Evolutionary conservation across 2,329 filamentous ascomycete genomes (phyloP), one percentile per base, ranked within the genome.

Genomic region (Colletotrichum neosansevieriae): DNA sequence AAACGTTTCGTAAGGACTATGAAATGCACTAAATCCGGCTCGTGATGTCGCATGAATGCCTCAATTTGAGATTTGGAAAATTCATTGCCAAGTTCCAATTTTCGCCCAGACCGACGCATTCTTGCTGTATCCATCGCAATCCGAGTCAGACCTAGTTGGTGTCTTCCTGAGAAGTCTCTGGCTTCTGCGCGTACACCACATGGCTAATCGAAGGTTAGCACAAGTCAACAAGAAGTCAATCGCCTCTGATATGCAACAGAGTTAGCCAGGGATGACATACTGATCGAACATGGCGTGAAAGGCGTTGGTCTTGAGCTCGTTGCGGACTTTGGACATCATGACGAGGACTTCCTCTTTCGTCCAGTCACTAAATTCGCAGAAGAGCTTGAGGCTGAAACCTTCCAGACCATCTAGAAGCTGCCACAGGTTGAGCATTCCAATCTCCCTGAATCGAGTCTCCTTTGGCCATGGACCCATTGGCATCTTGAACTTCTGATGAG

Each of bases 111-210:
- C 24, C 6, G 24, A 29, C 24, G 24, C 4, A 29, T 6, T 29
- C 24, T 29, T 29, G 24, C 24, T 29, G 24, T 29, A 29, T 29
- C 4, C 24, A 29, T 29, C 24, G 24, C 24, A 29, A 29, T 29
- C 24, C 6, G 24, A 29, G 24, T 29, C 24, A 6, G 24, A 4
- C 24, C 24, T 29, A 29, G 24, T 4, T 29, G 24, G 24, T 29
- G 6, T 29, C 5, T 29, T 6, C 24, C 24, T 29, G 3, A 6
- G 24, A 6, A 1, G 21, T 9, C 19, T 50, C 47, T 15, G 47
- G 47, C 47, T 50, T 50, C 5, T 50, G 47, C n/a, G 47, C 47
- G 47, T 24, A 50, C 12, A 50, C 47, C n/a, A 50, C 47, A 15
- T 50, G 47, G 10, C 47, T 50, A 21, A 12, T 6, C 3, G 3